Conservation (phyloP, 2,329 filamentous ascomycete species). For the Colletotrichum liriopes region DNA sequence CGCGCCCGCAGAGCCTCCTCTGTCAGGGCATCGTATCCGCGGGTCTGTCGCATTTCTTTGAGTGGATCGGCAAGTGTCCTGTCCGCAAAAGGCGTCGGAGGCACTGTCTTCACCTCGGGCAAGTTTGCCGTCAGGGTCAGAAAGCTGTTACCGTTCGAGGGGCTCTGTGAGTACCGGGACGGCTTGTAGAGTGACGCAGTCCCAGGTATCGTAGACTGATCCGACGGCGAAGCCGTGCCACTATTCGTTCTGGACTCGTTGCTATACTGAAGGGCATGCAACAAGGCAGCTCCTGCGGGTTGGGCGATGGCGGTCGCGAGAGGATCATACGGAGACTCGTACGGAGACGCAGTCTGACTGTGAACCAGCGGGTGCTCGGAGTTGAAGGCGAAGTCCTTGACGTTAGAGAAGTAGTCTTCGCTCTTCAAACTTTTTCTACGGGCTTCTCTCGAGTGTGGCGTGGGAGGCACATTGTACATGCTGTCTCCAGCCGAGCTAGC, state of each 20-base stretch:
- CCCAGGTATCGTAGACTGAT: constrained; percentile 35
- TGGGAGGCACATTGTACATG: constrained; percentile 62
- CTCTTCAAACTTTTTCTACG: constrained; percentile 69
- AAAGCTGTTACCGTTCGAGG: constrained; percentile 61
- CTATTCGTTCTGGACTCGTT: constrained; percentile 30
- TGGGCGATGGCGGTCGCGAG: constrained; percentile 53
- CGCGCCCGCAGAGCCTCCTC: constrained; percentile 70
- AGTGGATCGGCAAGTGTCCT: constrained; percentile 57
- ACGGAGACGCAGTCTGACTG: constrained; percentile 80
- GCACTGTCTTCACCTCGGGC: constrained; percentile 43
- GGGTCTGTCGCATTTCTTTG: constrained; percentile 60
- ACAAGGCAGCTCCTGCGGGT: constrained; percentile 25
- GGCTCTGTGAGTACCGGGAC: constrained; percentile 61
- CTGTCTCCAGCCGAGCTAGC: constrained; percentile 76
- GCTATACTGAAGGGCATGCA: constrained; percentile 18
- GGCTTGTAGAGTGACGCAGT: constrained; percentile 45
- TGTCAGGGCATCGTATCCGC: constrained; percentile 54
- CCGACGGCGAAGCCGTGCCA: constrained; percentile 37
- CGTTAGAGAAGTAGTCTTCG: constrained; percentile 68
- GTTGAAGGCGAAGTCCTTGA: constrained; percentile 57
- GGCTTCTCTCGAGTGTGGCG: constrained; percentile 68
- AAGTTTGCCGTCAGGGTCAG: constrained; percentile 57
- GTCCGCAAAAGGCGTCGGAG: constrained; percentile 57
- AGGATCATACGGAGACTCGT: constrained; percentile 62
- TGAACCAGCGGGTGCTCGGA: constrained; percentile 80